Evolutionary conservation across 768 basidiomycete species (phyloP), one percentile per base, ranked within the genome.

Genomic region (Rhizopogon sp.): DNA sequence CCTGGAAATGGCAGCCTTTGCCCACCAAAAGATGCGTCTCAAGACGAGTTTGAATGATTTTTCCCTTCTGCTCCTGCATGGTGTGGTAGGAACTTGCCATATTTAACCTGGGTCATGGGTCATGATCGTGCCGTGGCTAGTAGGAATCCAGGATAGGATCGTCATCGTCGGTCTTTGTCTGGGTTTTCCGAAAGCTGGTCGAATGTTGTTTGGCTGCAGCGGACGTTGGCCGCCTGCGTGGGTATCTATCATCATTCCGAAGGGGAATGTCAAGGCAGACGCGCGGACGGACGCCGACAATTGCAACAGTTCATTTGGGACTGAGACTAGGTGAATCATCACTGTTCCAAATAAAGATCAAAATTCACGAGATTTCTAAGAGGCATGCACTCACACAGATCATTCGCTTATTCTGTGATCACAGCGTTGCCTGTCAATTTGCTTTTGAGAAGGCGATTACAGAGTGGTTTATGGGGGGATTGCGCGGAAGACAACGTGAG

Each of bases 341-440:
- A 31, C 28, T 1, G 41, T 57, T 33, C 47, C 42, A 58, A 56
- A 57, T 25, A 28, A 42, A 44, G 41, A 39, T 43, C 6, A 37
- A 43, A 45, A 33, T 62, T 65, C 57, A 40, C 22, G 35, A 37
- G 40, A 44, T 64, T 55, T 42, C 51, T 35, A 42, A 58, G 45
- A 20, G 33, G 20, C 42, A 55, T 28, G 43, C 53, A 16, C n/a
- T 41, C 33, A 31, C 8, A 20, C 25, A 20, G 20, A 42, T 13
- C 42, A 22, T 17, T 28, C 13, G 28, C 13, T 28, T 20, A 2
- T 22, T 42, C 6, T 8, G 6, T 28, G 28, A 29, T 6, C 7
- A n/a, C 22, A 9, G 25, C 8, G 4, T 17, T 20, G 6, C 28
- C n/a, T 37, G n/a, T 5, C 52, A 25, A 25, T 9, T 43, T 28